Evolutionary conservation across 306 rosid species (phyloP).

Genomic region (Quercus glauca): DNA sequence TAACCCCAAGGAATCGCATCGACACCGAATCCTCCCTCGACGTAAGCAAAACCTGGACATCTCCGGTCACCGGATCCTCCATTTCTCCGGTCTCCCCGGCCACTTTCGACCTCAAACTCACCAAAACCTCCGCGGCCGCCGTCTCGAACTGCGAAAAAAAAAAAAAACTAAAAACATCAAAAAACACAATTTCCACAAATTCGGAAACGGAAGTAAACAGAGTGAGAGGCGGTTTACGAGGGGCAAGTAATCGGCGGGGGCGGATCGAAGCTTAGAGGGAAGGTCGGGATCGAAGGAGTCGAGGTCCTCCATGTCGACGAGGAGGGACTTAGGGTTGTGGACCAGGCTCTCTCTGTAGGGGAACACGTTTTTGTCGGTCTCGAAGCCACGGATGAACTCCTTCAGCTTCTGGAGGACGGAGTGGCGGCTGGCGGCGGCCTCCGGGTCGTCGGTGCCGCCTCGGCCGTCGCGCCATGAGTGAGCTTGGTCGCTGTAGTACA

Average conservation of each 20-base stretch:
- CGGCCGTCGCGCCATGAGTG: constrained; percentile 67
- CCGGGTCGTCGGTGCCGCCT: constrained; percentile 37
- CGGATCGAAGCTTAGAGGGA: constrained; percentile 69
- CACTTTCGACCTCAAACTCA: constrained; percentile 75
- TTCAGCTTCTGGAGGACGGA: constrained; percentile 76
- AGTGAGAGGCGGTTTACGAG: constrained; percentile 32
- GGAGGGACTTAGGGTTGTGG: constrained; percentile 58
- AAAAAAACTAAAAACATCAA: not conserved
- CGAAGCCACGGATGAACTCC: constrained; percentile 91
- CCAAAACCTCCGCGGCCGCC: constrained; percentile 93
- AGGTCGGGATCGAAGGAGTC: constrained; percentile 76
- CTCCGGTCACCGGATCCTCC: constrained; percentile 83
- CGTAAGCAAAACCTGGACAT: constrained; percentile 87
- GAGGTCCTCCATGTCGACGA: constrained; percentile 71
- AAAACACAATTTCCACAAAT: not conserved
- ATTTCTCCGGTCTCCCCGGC: constrained; percentile 75
- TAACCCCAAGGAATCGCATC: constrained; percentile 83
- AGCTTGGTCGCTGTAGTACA: constrained; percentile 95
- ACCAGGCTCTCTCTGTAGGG: constrained; percentile 86
- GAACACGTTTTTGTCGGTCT: constrained; percentile 60
- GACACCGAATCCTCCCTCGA: constrained; percentile 80
- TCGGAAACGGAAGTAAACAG: not conserved
- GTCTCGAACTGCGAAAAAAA: constrained; percentile 64
- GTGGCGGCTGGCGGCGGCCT: constrained; percentile 51
- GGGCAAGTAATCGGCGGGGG: constrained; percentile 80